Evolutionary conservation across 805 yeast species (phyloP).

Genomic region (Wickerhamiella galacta): DNA sequence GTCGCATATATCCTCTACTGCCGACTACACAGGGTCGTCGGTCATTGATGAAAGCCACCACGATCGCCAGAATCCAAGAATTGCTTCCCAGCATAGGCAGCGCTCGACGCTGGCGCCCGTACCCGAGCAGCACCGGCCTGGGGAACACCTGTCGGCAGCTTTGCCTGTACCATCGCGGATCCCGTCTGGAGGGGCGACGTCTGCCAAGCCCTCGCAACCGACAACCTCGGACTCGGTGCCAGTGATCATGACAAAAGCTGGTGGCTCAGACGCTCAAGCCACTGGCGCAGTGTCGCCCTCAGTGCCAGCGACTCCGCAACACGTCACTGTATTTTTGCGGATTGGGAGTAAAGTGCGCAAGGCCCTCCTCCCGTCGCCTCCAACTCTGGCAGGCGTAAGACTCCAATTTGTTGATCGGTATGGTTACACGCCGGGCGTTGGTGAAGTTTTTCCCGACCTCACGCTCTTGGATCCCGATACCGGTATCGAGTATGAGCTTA

Average conservation of each 20-base stretch:
- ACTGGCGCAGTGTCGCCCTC: constrained; percentile 22
- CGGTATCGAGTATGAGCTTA: constrained; percentile 62
- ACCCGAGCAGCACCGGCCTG: no score
- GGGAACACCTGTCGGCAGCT: no score
- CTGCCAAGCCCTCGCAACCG: not conserved
- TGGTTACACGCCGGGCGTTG: constrained; percentile 58
- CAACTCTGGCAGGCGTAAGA: constrained; percentile 23
- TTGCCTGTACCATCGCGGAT: no score
- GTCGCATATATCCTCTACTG: constrained; percentile 10
- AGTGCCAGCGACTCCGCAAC: not conserved
- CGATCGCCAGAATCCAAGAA: no score
- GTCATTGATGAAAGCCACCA: constrained; percentile 8
- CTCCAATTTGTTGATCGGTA: constrained; percentile 73
- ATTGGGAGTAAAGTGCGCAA: constrained; percentile 17
- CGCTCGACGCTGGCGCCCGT: no score
- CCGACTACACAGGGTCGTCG: constrained; percentile 11
- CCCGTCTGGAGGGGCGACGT: no score
- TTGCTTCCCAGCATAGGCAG: no score
- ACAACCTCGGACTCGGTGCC: not conserved
- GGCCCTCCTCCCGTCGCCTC: constrained; percentile 10
- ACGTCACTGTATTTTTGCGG: constrained; percentile 19
- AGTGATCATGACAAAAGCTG: no score
- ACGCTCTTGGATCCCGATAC: constrained; percentile 47
- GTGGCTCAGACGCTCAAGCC: constrained; percentile 4
- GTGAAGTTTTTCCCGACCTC: constrained; percentile 56